Percentiles rank a stretch among this genome's conserved stretches.
phyloP scores from a whole-genome alignment of 2,329 filamentous ascomycete genomes.

The Gaeumannomyces sp. region DNA sequence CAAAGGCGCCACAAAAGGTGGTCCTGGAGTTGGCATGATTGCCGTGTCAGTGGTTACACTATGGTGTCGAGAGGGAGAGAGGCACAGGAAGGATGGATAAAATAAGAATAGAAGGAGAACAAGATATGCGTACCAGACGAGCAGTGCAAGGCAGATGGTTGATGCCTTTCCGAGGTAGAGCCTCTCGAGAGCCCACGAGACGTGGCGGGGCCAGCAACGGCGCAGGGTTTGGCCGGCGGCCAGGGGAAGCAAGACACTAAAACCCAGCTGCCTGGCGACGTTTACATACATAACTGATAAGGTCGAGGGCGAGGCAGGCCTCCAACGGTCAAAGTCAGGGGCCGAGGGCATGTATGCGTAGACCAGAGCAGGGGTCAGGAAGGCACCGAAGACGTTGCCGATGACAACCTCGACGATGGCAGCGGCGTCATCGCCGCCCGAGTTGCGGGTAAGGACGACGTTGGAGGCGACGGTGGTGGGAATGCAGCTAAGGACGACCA shows the following conservation, averaged over 20 bases:
- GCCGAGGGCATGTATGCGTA: conserved; percentile 51
- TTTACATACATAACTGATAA: conserved; percentile 57
- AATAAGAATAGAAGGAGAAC: conserved; percentile 15
- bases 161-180: conserved; percentile 47
- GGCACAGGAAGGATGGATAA: no score
- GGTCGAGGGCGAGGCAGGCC: conserved; percentile 44
- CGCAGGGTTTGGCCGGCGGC: conserved; percentile 55
- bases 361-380: conserved; percentile 58
- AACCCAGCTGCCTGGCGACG: conserved; percentile 62
- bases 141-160: conserved; percentile 38
- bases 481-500: conserved; percentile 60
- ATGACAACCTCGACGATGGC: conserved; percentile 63
- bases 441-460: conserved; percentile 65
- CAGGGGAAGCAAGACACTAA: conserved; percentile 61
- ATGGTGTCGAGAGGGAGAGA: no score
- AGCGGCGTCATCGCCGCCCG: conserved; percentile 59
- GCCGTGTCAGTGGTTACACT: conserved; percentile 15
- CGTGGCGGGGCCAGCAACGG: conserved; percentile 41
- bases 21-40: conserved; percentile 41
- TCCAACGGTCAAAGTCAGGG: conserved; percentile 46
- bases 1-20: conserved; percentile 60
- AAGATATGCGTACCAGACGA: conserved; percentile 37
- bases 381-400: conserved; percentile 63
- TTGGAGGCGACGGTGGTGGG: conserved; percentile 70
- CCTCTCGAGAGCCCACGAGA: conserved; percentile 45